Evolutionary conservation across 106 monocot species (phyloP).

Genomic region (Triglochin maritima): DNA sequence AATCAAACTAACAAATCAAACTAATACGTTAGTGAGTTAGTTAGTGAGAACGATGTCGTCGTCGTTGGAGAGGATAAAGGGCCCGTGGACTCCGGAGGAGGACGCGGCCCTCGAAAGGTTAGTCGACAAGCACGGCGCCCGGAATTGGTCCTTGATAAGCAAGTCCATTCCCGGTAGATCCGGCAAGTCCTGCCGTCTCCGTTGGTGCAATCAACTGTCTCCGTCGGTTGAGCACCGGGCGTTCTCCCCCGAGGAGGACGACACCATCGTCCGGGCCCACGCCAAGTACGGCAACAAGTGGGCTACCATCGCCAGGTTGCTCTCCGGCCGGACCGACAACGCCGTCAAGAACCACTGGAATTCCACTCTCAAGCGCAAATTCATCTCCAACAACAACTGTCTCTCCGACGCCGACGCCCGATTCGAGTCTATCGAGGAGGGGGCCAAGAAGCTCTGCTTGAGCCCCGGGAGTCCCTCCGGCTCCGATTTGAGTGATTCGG

Average conservation of each 20-base stretch:
- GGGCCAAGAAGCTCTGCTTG: background rate
- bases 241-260: slow-evolving; percentile 24
- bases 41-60: background rate
- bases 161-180: slow-evolving; percentile 15
- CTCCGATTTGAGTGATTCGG: slow-evolving; percentile 19
- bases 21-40: background rate
- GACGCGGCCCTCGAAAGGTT: slow-evolving; percentile 8
- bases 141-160: slow-evolving; percentile 23
- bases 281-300: slow-evolving; percentile 24
- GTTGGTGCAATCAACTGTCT: slow-evolving; percentile 22
- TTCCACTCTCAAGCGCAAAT: slow-evolving; percentile 27
- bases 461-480: slow-evolving; percentile 22
- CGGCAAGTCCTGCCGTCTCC: slow-evolving; percentile 16
- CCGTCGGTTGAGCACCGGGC: slow-evolving; percentile 18
- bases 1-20: background rate
- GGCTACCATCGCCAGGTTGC: slow-evolving; percentile 29
- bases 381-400: background rate
- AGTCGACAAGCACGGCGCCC: slow-evolving; percentile 11
- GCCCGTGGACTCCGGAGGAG: slow-evolving; percentile 19
- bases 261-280: slow-evolving; percentile 21
- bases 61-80: slow-evolving; percentile 9
- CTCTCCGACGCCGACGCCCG: background rate
- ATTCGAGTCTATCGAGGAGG: slow-evolving; percentile 3
- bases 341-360: slow-evolving; percentile 35
- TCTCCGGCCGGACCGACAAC: slow-evolving; percentile 27